Evolutionary conservation across 2,329 filamentous ascomycete genomes (phyloP).

Genomic region (Hypoxylon sp.): DNA sequence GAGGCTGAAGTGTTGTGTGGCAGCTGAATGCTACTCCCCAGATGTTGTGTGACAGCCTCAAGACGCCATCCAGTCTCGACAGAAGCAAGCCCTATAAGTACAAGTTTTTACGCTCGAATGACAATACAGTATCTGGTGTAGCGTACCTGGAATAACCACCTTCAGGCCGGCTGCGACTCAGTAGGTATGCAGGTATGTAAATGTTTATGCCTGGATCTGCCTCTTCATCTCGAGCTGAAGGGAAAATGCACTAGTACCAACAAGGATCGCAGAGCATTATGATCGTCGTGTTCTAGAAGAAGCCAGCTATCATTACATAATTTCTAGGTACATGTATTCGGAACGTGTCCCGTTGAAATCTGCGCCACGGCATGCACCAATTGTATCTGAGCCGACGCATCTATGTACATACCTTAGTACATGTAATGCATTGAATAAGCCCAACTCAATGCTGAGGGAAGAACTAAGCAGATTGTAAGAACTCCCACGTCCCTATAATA

Average conservation of each 20-base stretch:
- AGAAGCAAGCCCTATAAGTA: background rate
- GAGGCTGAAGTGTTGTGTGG: conserved; percentile 18
- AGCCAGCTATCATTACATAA: conserved; percentile 13
- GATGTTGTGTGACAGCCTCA: conserved; percentile 31
- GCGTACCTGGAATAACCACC: background rate
- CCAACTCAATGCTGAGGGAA: too few relatives aligned
- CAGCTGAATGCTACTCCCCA: conserved; percentile 12
- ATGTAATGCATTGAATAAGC: background rate
- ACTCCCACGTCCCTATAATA: background rate
- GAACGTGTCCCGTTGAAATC: background rate
- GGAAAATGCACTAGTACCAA: conserved; percentile 7
- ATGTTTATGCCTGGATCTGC: background rate
- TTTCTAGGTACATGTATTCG: conserved; percentile 8
- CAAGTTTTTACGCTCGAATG: background rate
- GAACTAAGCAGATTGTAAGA: background rate
- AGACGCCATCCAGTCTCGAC: conserved; percentile 20
- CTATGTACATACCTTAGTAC: background rate
- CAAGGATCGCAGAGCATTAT: conserved; percentile 25
- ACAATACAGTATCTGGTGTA: background rate
- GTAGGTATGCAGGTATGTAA: too few relatives aligned
- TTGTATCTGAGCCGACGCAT: too few relatives aligned
- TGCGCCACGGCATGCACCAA: background rate
- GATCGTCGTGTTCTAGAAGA: conserved; percentile 37
- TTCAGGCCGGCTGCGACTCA: background rate
- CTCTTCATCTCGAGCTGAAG: conserved; percentile 1